phyloP scores from a whole-genome alignment of 495 filamentous ascomycete genomes.

The Penicillium argentinense region DNA sequence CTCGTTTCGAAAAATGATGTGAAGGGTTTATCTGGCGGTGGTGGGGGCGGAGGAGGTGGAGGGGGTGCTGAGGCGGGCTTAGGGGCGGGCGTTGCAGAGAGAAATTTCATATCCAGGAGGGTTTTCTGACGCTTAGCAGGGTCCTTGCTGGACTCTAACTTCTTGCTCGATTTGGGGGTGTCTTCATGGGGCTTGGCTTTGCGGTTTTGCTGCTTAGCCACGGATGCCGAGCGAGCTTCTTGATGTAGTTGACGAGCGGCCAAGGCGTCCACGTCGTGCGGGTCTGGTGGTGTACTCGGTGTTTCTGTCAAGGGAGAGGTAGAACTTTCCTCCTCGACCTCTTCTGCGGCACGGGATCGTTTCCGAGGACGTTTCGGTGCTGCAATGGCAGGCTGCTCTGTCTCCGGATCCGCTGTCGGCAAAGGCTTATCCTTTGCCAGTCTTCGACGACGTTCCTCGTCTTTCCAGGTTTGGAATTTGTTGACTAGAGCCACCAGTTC shows the following conservation, averaged over 20 bases:
- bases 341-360: conserved; percentile 19
- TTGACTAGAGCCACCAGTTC: conserved; percentile 77
- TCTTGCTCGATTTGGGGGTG: conserved; percentile 8
- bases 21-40: conserved; percentile 63
- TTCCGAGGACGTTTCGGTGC: conserved; percentile 29
- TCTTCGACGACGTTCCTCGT: conserved; percentile 83
- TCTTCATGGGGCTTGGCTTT: conserved; percentile 23
- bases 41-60: conserved; percentile 59
- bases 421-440: conserved; percentile 61
- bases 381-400: too few relatives aligned
- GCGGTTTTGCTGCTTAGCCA: conserved; percentile 30
- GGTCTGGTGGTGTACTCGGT: conserved; percentile 55
- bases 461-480: conserved; percentile 84
- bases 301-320: conserved; percentile 28
- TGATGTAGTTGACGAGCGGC: conserved; percentile 72
- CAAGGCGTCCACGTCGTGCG: conserved; percentile 71
- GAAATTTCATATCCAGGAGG: conserved; percentile 5
- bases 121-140: conserved; percentile 34
- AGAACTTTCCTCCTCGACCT: conserved; percentile 18
- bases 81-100: conserved; percentile 6
- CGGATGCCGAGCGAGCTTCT: conserved; percentile 56
- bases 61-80: conserved; percentile 4
- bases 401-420: conserved; percentile 17
- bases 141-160: conserved; percentile 14
- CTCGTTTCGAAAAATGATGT: conserved; percentile 77